Conservation (phyloP, 2,329 filamentous ascomycete species). For the Coniella lustricola region DNA sequence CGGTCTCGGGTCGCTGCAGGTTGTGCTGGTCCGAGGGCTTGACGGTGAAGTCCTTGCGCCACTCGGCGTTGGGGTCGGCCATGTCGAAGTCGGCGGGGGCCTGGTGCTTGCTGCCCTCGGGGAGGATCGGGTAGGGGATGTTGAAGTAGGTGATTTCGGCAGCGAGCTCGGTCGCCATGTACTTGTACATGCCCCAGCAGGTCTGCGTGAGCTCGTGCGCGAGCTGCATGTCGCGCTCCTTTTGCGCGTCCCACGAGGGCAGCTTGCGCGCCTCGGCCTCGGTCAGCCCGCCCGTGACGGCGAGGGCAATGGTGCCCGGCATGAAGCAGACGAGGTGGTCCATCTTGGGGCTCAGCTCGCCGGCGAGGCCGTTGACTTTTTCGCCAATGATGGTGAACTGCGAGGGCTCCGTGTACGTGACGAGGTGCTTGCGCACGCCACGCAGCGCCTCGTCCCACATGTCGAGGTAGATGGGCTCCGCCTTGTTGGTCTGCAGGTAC, state of each 20-base stretch:
- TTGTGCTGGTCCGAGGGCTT: slow-evolving; percentile 85
- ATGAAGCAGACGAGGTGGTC: slow-evolving; percentile 97
- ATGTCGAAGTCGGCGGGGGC: slow-evolving; percentile 43
- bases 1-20: slow-evolving; percentile 87
- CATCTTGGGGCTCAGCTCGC: slow-evolving; percentile 77
- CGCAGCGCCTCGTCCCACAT: slow-evolving; percentile 86
- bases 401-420: slow-evolving; percentile 77
- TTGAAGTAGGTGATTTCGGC: slow-evolving; percentile 92
- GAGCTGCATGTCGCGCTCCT: slow-evolving; percentile 81
- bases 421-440: slow-evolving; percentile 83
- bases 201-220: slow-evolving; percentile 91
- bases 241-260: slow-evolving; percentile 65
- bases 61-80: slow-evolving; percentile 50
- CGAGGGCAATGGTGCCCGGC: slow-evolving; percentile 90
- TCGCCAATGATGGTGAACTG: slow-evolving; percentile 88
- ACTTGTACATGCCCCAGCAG: slow-evolving; percentile 96
- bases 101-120: slow-evolving; percentile 48
- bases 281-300: slow-evolving; percentile 69
- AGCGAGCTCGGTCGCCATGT: slow-evolving; percentile 83
- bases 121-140: slow-evolving; percentile 59
- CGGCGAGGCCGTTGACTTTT: slow-evolving; percentile 64
- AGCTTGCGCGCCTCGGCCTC: slow-evolving; percentile 68
- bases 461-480: slow-evolving; percentile 79
- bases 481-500: slow-evolving; percentile 83
- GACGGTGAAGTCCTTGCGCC: slow-evolving; percentile 74